phyloP scores from a whole-genome alignment of 1,284 basidiomycete genomes.

The Calocybe gambosa region DNA sequence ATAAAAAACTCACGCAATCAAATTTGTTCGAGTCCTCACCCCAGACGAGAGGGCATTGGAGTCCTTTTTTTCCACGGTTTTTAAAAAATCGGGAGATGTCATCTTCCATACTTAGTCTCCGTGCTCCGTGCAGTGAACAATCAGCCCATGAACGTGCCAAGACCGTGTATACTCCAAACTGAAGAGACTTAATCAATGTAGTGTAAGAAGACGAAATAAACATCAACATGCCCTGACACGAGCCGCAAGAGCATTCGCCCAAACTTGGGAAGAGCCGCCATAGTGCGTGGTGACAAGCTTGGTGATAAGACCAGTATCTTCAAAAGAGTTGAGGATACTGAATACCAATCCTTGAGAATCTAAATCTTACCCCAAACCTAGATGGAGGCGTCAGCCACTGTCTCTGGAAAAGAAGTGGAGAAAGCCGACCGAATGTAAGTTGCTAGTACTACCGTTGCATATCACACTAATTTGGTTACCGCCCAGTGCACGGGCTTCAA shows the following conservation, averaged over 20 bases:
- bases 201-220: not conserved
- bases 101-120: conserved; percentile 24
- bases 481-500: conserved; percentile 36
- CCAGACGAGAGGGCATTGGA: conserved; percentile 47
- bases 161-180: conserved; percentile 37
- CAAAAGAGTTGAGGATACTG: not conserved
- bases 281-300: conserved; percentile 37
- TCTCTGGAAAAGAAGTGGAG: not conserved
- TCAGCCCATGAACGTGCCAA: conserved; percentile 37
- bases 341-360: not conserved
- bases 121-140: conserved; percentile 36
- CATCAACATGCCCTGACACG: conserved; percentile 34
- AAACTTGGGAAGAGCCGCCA: conserved; percentile 32
- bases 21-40: conserved; percentile 44
- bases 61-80: conserved; percentile 29
- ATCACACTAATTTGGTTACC: conserved; percentile 36
- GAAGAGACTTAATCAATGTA: not conserved
- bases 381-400: too few relatives aligned
- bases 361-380: conserved; percentile 30
- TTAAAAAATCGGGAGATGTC: conserved; percentile 28
- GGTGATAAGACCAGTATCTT: conserved; percentile 43
- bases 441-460: conserved; percentile 36
- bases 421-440: conserved; percentile 42
- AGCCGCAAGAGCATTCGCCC: conserved; percentile 36
- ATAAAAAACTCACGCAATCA: conserved; percentile 37